Conservation (phyloP, 257 asterid genomes). For the Solanum commersonii region DNA sequence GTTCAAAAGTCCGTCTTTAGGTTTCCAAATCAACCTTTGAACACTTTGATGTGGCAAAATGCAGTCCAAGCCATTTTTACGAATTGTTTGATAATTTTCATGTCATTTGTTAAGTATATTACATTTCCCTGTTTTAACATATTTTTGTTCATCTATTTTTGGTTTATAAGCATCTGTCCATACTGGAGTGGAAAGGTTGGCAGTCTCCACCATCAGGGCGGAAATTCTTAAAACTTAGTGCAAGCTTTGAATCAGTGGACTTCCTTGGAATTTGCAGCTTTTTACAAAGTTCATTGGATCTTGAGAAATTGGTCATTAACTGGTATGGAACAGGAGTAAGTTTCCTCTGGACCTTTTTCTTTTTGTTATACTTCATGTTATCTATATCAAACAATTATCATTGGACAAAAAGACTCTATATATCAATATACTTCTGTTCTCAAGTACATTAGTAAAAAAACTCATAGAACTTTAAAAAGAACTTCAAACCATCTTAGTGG, state of each 20-base stretch:
- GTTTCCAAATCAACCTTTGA: neutral
- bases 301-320: neutral
- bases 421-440: no score
- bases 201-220: neutral
- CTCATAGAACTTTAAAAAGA: no score
- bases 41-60: neutral
- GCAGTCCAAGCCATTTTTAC: no score
- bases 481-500: no score
- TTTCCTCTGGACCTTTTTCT: no score
- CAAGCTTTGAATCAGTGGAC: neutral
- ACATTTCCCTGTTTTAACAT: neutral
- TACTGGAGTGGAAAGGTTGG: neutral
- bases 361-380: no score
- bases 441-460: no score
- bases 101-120: neutral
- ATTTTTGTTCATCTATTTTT: neutral
- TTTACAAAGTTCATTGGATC: neutral
- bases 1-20: neutral
- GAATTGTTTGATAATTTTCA: no score
- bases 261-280: neutral
- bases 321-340: neutral
- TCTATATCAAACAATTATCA: no score
- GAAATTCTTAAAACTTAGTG: neutral
- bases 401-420: no score
- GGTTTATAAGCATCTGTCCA: neutral